A percentile compares a stretch with the other conserved stretches of the same genome.
These are phyloP conservation scores for Rubroboletus satanas DNA, from an alignment of 768 basidiomycete genomes.

Conservation along the genomic window DNA sequence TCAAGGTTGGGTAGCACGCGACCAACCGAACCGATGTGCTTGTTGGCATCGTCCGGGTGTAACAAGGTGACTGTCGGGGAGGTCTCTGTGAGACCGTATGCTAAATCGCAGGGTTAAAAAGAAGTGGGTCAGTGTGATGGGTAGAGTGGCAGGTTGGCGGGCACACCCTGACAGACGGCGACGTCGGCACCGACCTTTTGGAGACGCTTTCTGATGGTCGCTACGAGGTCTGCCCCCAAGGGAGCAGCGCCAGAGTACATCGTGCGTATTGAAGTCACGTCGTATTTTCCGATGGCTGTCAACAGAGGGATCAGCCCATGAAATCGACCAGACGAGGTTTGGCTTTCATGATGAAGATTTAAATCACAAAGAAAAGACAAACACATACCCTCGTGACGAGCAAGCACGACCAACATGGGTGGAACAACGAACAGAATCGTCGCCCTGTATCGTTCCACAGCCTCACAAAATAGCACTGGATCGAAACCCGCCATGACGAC, in stretches of 20 bases:
- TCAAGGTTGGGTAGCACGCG: conserved; percentile 71
- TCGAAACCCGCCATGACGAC: conserved; percentile 70
- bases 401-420: conserved; percentile 75
- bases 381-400: conserved; percentile 60
- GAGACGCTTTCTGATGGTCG: conserved; percentile 40
- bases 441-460: conserved; percentile 62
- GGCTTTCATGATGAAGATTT: neutral
- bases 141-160: too few species aligned
- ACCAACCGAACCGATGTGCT: conserved; percentile 66
- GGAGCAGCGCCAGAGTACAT: conserved; percentile 82
- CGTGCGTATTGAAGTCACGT: conserved; percentile 54
- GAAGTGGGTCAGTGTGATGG: neutral
- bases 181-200: conserved; percentile 40
- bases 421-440: conserved; percentile 66
- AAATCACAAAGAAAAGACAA: neutral
- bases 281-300: conserved; percentile 60
- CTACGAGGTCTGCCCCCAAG: conserved; percentile 58
- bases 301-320: neutral
- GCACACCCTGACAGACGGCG: conserved; percentile 50
- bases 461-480: conserved; percentile 58
- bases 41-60: conserved; percentile 36
- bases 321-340: neutral
- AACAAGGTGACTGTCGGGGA: conserved; percentile 67
- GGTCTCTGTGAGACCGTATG: conserved; percentile 81
- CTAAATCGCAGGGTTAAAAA: conserved; percentile 30